Evolutionary conservation across 2,329 filamentous ascomycete genomes (phyloP).

Genomic region (Paramyrothecium roridum): DNA sequence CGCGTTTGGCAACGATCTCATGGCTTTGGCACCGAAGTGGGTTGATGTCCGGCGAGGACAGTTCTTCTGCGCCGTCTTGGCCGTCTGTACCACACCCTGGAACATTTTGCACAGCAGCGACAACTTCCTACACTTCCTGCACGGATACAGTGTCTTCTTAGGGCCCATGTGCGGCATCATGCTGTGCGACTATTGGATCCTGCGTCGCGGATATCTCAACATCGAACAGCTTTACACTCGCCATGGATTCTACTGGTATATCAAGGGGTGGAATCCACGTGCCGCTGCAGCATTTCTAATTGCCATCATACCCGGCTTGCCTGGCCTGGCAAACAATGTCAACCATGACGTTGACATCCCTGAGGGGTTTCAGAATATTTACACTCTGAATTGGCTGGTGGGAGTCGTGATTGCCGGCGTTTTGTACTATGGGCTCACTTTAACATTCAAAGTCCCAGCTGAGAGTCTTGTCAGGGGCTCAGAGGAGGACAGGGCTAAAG

Average conservation of each 20-base stretch:
- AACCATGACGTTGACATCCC: constrained; percentile 9
- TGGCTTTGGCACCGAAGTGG: constrained; percentile 47
- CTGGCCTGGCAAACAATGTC: constrained; percentile 13
- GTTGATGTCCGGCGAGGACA: constrained; percentile 49
- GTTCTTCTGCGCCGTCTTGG: constrained; percentile 25
- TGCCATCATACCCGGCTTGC: constrained; percentile 21
- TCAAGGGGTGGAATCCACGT: constrained; percentile 23
- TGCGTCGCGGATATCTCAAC: constrained; percentile 28
- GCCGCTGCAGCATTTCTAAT: constrained; percentile 25
- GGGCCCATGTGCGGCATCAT: constrained; percentile 33
- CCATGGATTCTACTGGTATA: constrained; percentile 29
- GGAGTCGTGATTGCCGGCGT: constrained; percentile 9
- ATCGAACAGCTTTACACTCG: constrained; percentile 33
- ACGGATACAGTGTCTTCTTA: constrained; percentile 31
- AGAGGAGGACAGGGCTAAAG: constrained; percentile 3
- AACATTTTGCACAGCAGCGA: constrained; percentile 7
- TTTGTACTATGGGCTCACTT: constrained; percentile 7
- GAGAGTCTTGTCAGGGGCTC: constrained; percentile 3
- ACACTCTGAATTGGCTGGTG: constrained; percentile 18
- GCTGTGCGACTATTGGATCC: constrained; percentile 33
- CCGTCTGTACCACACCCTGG: constrained; percentile 11
- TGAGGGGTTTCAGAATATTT: constrained; percentile 14
- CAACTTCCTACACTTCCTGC: constrained; percentile 23
- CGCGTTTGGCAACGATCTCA: constrained; percentile 51
- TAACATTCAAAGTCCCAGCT: constrained; percentile 2